These are phyloP conservation scores for Falciphora oryzae DNA, from an alignment of 2,329 filamentous ascomycete species.

Conservation along the genomic window DNA sequence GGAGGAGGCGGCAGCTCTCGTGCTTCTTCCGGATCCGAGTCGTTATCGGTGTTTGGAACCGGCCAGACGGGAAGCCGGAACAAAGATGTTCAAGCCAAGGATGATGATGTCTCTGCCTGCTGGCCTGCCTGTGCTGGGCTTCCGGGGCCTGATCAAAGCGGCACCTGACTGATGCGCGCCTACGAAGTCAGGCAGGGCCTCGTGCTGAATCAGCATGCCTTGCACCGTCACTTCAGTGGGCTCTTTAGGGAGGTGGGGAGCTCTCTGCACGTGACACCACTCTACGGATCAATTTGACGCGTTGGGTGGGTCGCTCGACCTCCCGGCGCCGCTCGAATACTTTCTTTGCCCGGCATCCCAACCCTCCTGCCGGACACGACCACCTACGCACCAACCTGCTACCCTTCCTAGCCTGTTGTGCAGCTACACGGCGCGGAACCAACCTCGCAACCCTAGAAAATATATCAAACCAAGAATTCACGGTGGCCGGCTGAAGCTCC, in stretches of 20 bases:
- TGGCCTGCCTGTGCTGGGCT: neutral
- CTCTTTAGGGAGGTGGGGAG: neutral
- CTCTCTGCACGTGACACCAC: constrained; percentile 2
- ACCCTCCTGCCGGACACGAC: neutral
- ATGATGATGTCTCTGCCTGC: neutral
- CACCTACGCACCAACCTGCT: neutral
- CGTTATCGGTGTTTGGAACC: neutral
- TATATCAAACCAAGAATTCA: neutral
- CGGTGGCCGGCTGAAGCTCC: neutral
- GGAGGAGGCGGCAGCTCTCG: neutral
- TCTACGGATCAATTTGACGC: constrained; percentile 5
- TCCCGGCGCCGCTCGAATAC: neutral
- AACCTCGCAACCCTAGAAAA: neutral
- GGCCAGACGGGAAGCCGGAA: neutral
- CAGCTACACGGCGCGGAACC: neutral
- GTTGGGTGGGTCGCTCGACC: constrained; percentile 9
- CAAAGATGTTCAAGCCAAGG: neutral
- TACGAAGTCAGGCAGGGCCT: no score
- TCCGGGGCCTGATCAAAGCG: neutral
- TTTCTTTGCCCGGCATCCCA: neutral
- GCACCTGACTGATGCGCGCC: neutral
- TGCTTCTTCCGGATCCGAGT: neutral
- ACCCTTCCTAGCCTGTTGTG: neutral
- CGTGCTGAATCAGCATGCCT: neutral
- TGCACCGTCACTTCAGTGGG: neutral